Percentiles rank a stretch among this genome's conserved stretches.
These are phyloP conservation scores for Talaromyces verruculosus DNA, from an alignment of 2,329 filamentous ascomycete species.

Conservation along the genomic window DNA sequence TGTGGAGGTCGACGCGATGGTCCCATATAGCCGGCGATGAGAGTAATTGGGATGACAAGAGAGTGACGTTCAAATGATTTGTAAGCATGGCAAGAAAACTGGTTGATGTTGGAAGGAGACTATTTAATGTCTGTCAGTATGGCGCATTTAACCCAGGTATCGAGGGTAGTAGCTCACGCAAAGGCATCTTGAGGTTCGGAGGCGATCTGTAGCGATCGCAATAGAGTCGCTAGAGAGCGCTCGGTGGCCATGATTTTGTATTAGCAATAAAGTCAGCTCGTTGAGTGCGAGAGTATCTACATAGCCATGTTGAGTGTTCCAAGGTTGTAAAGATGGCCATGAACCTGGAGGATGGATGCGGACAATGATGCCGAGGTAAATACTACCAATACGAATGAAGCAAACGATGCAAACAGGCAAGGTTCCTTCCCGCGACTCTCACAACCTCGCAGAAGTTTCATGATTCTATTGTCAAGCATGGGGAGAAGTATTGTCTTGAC, in stretches of 20 bases:
- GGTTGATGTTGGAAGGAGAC: constrained; percentile 53
- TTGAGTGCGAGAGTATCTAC: background rate
- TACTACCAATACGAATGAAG: background rate
- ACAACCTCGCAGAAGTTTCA: no score
- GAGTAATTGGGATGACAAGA: constrained; percentile 61
- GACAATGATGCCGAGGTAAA: constrained; percentile 6
- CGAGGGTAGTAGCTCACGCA: constrained; percentile 45
- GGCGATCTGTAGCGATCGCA: constrained; percentile 61
- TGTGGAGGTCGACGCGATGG: constrained; percentile 53
- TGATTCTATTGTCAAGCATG: no score
- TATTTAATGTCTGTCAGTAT: constrained; percentile 23
- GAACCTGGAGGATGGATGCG: background rate
- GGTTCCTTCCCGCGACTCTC: no score
- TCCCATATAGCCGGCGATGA: constrained; percentile 61
- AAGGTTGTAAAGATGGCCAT: background rate
- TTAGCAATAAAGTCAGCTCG: background rate
- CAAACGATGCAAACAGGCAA: constrained; percentile 1
- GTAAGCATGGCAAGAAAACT: constrained; percentile 52
- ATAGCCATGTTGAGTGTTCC: background rate
- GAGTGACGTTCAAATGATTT: constrained; percentile 62
- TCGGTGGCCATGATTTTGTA: constrained; percentile 55
- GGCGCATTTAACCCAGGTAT: constrained; percentile 13
- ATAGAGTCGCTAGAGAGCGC: constrained; percentile 59
- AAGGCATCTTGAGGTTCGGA: constrained; percentile 60
- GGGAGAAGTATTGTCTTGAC: no score